phyloP scores from a whole-genome alignment of 805 yeast genomes.

The Metschnikowia dekortorum region DNA sequence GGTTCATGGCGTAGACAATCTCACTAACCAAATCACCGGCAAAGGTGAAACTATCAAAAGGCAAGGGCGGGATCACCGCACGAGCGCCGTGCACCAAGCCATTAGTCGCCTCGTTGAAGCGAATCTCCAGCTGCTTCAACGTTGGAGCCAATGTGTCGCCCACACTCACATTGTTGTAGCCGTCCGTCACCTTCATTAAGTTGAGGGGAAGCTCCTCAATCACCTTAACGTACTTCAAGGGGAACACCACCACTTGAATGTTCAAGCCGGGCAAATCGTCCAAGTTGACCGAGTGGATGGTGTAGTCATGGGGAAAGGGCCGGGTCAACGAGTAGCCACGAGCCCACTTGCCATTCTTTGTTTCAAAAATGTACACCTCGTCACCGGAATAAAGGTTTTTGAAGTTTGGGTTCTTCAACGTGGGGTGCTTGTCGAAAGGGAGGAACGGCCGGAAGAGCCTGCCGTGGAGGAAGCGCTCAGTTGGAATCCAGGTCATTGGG shows the following conservation, averaged over 20 bases:
- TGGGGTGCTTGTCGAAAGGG: constrained; percentile 40
- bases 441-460: constrained; percentile 36
- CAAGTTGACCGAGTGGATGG: constrained; percentile 54
- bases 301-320: constrained; percentile 68
- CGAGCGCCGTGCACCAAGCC: constrained; percentile 7
- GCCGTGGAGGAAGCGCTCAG: constrained; percentile 33
- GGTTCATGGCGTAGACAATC: constrained; percentile 51
- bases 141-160: constrained; percentile 27
- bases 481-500: constrained; percentile 33
- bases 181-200: constrained; percentile 23
- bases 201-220: constrained; percentile 40
- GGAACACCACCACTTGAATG: constrained; percentile 55
- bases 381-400: constrained; percentile 70
- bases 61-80: constrained; percentile 46
- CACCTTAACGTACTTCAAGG: constrained; percentile 49
- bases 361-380: constrained; percentile 70
- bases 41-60: constrained; percentile 43
- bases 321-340: constrained; percentile 69
- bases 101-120: constrained; percentile 21
- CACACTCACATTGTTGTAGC: constrained; percentile 22
- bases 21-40: constrained; percentile 47
- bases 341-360: constrained; percentile 61
- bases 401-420: constrained; percentile 35
- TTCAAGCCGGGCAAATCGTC: constrained; percentile 60
- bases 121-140: constrained; percentile 28